Evolutionary conservation across 140 eudicot genomes (phyloP).

Genomic region (Stevia rebaudiana): DNA sequence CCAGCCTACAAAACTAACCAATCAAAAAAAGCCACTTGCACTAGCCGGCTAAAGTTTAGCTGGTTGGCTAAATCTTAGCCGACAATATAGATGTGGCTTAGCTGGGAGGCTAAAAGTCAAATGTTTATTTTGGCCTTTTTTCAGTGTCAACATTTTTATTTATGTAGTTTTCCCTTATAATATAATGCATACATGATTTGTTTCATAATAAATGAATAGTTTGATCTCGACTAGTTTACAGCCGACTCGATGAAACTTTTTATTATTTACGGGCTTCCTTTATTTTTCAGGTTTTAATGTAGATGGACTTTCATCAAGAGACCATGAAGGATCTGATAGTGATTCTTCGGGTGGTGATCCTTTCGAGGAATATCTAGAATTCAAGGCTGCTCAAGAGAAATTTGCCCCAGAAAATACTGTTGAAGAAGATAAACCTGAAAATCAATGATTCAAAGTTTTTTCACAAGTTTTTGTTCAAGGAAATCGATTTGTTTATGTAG

Average conservation of each 20-base stretch:
- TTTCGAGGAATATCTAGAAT: constrained; percentile 69
- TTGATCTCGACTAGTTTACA: neutral
- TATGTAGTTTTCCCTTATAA: no score
- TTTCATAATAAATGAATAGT: neutral
- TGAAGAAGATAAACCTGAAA: constrained; percentile 7
- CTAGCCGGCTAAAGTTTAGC: no score
- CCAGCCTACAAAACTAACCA: no score
- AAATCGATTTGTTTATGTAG: neutral
- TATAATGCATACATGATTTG: neutral
- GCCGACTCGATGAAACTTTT: neutral
- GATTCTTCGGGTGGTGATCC: constrained; percentile 79
- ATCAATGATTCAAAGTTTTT: neutral
- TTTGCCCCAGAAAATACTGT: constrained; percentile 13
- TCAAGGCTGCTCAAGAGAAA: constrained; percentile 34
- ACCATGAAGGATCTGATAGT: constrained; percentile 39
- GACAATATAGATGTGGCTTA: no score
- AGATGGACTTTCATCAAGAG: constrained; percentile 57
- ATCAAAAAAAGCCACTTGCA: no score
- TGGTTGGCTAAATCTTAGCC: no score
- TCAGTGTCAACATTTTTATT: no score
- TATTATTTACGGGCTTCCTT: neutral
- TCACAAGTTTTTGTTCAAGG: neutral
- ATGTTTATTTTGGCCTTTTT: no score
- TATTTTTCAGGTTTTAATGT: constrained; percentile 46
- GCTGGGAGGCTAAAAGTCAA: no score